phyloP scores from a whole-genome alignment of 2,329 filamentous ascomycete species.

The Neurospora sp. region DNA sequence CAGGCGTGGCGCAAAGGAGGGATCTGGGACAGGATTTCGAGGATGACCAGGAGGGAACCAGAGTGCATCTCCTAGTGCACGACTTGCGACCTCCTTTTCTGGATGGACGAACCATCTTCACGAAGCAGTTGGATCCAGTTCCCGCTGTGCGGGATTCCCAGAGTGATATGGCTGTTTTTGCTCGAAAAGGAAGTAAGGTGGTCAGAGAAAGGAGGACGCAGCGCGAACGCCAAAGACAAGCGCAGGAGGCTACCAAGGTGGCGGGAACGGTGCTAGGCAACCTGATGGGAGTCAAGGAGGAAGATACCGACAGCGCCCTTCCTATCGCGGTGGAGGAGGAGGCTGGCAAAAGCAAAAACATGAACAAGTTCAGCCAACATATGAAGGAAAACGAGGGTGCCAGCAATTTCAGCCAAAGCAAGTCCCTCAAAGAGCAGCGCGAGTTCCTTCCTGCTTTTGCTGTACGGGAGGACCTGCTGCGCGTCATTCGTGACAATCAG shows the following conservation, averaged over 20 bases:
- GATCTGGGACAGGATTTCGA: constrained; percentile 76
- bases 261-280: constrained; percentile 89
- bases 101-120: constrained; percentile 91
- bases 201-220: constrained; percentile 88
- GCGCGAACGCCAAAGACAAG: constrained; percentile 86
- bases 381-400: constrained; percentile 80
- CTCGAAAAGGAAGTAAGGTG: constrained; percentile 85
- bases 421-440: constrained; percentile 80
- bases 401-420: constrained; percentile 88
- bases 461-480: constrained; percentile 82
- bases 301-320: constrained; percentile 81
- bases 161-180: constrained; percentile 98
- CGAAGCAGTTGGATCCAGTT: constrained; percentile 91
- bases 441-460: constrained; percentile 94
- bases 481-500: constrained; percentile 92
- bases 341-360: constrained; percentile 37
- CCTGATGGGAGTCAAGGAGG: constrained; percentile 90
- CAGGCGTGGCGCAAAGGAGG: constrained; percentile 83
- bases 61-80: constrained; percentile 86
- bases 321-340: constrained; percentile 66
- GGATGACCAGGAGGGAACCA: constrained; percentile 80
- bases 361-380: constrained; percentile 78
- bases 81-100: constrained; percentile 90
- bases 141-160: constrained; percentile 87
- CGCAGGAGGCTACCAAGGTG: constrained; percentile 87